A percentile compares a stretch with the other conserved stretches of the same genome.
These are phyloP conservation scores for Udeniomyces megalosporus DNA, from an alignment of 768 basidiomycete species.

Conservation along the genomic window DNA sequence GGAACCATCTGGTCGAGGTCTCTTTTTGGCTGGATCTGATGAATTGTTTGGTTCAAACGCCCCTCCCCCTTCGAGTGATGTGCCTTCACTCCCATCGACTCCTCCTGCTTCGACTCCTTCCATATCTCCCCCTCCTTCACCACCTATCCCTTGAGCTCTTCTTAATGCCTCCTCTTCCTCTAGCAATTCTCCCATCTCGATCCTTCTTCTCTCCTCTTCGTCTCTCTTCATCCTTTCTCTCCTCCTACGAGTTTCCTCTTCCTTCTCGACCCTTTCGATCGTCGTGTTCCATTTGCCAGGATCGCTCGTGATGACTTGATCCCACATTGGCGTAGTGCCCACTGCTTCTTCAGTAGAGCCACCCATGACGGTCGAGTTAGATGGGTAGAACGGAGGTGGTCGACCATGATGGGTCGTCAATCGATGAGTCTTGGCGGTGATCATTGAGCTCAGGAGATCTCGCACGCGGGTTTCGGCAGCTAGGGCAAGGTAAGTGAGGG, in stretches of 20 bases:
- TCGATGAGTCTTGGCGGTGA: constrained; percentile 30
- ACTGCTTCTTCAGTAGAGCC: constrained; percentile 30
- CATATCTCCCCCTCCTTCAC: constrained; percentile 43
- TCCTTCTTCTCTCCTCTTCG: constrained; percentile 62
- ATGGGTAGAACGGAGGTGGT: constrained; percentile 15
- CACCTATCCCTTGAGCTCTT: too few species aligned
- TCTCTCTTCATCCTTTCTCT: constrained; percentile 57
- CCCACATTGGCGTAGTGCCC: constrained; percentile 56
- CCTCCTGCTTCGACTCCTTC: constrained; percentile 23
- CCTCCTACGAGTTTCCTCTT: constrained; percentile 61
- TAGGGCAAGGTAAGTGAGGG: constrained; percentile 60
- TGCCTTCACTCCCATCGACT: neutral
- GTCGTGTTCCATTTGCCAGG: constrained; percentile 59
- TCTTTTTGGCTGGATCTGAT: too few species aligned
- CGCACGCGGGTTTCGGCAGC: constrained; percentile 42
- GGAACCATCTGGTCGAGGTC: neutral
- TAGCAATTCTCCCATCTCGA: constrained; percentile 45
- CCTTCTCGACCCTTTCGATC: constrained; percentile 62
- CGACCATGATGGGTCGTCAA: constrained; percentile 43
- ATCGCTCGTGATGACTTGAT: constrained; percentile 56
- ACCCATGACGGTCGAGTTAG: constrained; percentile 32
- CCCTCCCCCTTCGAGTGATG: neutral
- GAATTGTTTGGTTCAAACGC: too few species aligned
- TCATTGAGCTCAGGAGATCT: constrained; percentile 18
- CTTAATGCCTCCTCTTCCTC: constrained; percentile 32